Base-by-base conservation (phyloP, 768 basidiomycete species). In the Chlorophyllum brunneum region DNA sequence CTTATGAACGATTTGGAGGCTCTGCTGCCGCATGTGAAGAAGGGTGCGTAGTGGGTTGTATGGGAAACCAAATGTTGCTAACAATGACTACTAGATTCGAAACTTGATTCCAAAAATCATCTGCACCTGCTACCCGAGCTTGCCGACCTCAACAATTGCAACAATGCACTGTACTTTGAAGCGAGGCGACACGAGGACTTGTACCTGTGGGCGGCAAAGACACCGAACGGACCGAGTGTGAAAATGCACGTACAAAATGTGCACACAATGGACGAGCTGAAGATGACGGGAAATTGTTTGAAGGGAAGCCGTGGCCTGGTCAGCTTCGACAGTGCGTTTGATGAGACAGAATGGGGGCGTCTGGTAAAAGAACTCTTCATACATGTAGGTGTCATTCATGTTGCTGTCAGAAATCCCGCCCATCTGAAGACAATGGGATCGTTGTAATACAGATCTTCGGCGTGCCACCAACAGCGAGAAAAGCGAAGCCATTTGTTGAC, bases 231-330 rank as follows among this genome's bases (percentile, higher is more conserved):
- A 8, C 97, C 97, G 11, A 95, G 90, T 63, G 83, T 95, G 64
- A 98, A 98, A 68, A 79, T 98, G 76, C 97, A 98, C 64, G 95
- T 98, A 13, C 95, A 97, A 70, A 99, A 98, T 64, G 79, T 95
- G 49, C 97, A 99, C 68, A 99, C 97, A 37, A 98, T 98, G 97
- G 97, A 98, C 71, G 97, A 99, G 69, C 77, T 99, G 58, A 98
- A 98, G 74, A 90, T 99, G 95, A 95, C 94, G 5, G 97, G 97
- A 27, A 98, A 99, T 67, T 99, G 97, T 68, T 70, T 99, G 59
- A 97, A 95, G 70, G 97, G 97, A 15, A 91, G 90, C 62, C 75
- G 97, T 48, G 95, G 95, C 4, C 72, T 98, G 48, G 71, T 98
- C 58, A 91, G 89, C 64, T 99, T 99, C 66, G 95, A 97, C 69